phyloP scores from a whole-genome alignment of 768 basidiomycete species.

The Strobilomyces confusus region DNA sequence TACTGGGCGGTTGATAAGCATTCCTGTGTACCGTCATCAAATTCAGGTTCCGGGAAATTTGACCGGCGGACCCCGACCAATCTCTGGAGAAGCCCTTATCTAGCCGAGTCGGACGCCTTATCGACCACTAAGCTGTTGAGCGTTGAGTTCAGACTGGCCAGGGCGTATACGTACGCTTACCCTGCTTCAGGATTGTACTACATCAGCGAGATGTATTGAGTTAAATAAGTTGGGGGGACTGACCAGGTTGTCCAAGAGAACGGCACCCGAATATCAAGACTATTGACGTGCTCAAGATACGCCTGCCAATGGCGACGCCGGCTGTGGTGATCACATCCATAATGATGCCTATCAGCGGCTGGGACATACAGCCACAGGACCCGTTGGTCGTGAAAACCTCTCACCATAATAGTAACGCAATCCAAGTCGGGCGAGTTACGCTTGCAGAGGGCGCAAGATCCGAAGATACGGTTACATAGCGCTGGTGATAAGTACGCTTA shows the following conservation, averaged over 20 bases:
- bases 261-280: neutral
- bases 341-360: neutral
- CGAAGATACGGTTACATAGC: neutral
- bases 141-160: neutral
- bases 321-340: neutral
- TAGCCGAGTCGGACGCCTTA: neutral
- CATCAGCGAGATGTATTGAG: neutral
- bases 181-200: neutral
- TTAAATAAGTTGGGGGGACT: neutral
- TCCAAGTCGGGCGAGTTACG: conserved; percentile 6
- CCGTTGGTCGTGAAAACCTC: neutral
- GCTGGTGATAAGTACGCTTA: neutral
- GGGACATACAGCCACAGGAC: neutral
- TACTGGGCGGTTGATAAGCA: conserved; percentile 17
- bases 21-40: neutral
- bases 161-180: conserved; percentile 1
- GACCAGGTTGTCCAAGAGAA: neutral
- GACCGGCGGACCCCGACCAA: conserved; percentile 4
- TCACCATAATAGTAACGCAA: neutral
- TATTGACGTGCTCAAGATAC: neutral
- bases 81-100: conserved; percentile 18
- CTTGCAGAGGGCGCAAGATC: neutral
- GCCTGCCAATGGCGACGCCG: neutral
- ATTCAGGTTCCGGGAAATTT: conserved; percentile 1
- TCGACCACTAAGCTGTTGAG: neutral